Percentiles rank a stretch among this genome's conserved stretches.
phyloP scores from a whole-genome alignment of 495 filamentous ascomycete species.

The Sphaerosporella brunnea region DNA sequence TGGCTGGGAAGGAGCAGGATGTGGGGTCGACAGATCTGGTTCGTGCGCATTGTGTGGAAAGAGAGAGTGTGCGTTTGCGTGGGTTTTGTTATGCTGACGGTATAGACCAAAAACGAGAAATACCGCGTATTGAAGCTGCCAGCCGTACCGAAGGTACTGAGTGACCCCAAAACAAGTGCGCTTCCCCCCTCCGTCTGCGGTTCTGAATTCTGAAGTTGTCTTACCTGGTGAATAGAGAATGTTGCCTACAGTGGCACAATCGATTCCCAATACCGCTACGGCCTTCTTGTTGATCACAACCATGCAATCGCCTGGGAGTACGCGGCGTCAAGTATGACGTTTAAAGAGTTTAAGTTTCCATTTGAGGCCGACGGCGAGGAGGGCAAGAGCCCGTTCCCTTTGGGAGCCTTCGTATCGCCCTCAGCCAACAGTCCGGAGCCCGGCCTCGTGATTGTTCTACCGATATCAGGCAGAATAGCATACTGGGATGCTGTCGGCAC shows the following conservation, averaged over 20 bases:
- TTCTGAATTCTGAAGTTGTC: conserved; percentile 7
- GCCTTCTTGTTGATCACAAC: conserved; percentile 56
- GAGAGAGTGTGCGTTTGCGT: background rate
- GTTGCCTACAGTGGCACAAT: no score
- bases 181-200: conserved; percentile 7
- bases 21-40: conserved; percentile 22
- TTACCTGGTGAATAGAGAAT: no score
- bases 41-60: conserved; percentile 1
- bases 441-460: conserved; percentile 69
- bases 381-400: conserved; percentile 47
- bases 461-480: conserved; percentile 60
- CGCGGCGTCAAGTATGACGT: no score
- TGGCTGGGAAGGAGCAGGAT: conserved; percentile 18
- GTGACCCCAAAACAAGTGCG: no score
- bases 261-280: conserved; percentile 47
- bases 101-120: conserved; percentile 66
- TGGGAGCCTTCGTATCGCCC: conserved; percentile 60
- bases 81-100: conserved; percentile 9
- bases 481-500: conserved; percentile 77
- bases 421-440: conserved; percentile 56
- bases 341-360: no score
- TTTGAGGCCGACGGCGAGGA: no score
- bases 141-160: conserved; percentile 56
- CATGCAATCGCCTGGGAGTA: conserved; percentile 86
- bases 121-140: conserved; percentile 76